Base-by-base conservation (phyloP, 2,329 filamentous ascomycete species). In the Coniella vitis region DNA sequence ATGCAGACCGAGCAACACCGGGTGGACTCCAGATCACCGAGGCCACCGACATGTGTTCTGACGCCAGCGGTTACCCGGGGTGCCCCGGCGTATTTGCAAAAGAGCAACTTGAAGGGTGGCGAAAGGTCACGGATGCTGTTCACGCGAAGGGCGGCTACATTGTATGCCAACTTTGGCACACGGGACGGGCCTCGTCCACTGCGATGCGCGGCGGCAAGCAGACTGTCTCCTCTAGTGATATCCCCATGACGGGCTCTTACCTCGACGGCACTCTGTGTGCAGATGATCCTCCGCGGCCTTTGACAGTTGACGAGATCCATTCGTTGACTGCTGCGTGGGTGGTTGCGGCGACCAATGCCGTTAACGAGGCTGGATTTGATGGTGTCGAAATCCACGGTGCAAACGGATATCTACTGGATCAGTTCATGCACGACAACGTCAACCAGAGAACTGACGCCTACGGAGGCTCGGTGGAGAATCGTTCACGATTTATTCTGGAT, bases 291-390 rank as follows among this genome's bases (percentile, higher is more conserved):
- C 84, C 84, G 1, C 77, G 75, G 45, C 78, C 74, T 4, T 78
- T 90, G 76, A 83, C 78, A 0, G 65, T 75, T 12, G 65, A 73
- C 0, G 84, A 89, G 21, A 89, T 90, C 45, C 67, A 80, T 41
- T 63, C 72, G 1, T 70, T 82, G 52, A 81, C 84, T 54, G 60
- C 64, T 0, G 77, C 77, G 0, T 88, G 75, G 61, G 75, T 71
- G 0, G 69, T 66, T 0, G 75, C 76, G 0, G 65, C 74, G 0
- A 69, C 71, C 54, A 71, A 79, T 9, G 76, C 84, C 0, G 63
- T 87, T 0, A 68, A 70, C 0, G 69, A 73, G 44, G 80, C 78
- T 0, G 86, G 86, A 0, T 84, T 84, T 29, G 86, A 91, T 57
- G 81, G 79, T 0, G 77, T 90, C 39, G 86, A 90, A 54, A 60